Conservation (phyloP, 305 asterid genomes). For the Fraxinus paxiana region DNA sequence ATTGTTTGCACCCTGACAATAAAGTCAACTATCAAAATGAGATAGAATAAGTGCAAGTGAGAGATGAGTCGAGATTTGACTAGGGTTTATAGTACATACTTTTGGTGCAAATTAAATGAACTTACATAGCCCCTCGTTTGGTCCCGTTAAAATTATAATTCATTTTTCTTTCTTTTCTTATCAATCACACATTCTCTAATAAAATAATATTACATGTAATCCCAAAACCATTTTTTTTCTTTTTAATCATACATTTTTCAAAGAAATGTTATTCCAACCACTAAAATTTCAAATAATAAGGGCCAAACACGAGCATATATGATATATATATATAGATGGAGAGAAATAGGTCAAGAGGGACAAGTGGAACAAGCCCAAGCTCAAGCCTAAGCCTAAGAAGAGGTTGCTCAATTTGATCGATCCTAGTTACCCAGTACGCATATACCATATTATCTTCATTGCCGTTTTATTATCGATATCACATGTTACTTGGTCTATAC, state of each 20-base stretch:
- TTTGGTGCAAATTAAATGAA: background rate
- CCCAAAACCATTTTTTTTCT: too few relatives aligned
- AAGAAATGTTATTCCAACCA: too few relatives aligned
- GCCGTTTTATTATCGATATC: background rate
- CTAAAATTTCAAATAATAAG: too few relatives aligned
- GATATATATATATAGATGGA: too few relatives aligned
- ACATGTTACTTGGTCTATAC: background rate
- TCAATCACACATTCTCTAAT: too few relatives aligned
- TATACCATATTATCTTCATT: background rate
- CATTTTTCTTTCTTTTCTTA: too few relatives aligned
- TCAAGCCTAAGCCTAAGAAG: background rate
- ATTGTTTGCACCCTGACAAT: too few relatives aligned
- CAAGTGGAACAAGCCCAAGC: background rate
- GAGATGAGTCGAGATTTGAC: background rate
- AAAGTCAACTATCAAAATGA: too few relatives aligned
- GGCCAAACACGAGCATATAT: too few relatives aligned
- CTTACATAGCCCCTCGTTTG: background rate
- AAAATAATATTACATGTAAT: too few relatives aligned
- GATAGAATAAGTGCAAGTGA: background rate
- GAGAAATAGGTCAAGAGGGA: background rate
- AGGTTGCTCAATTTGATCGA: background rate
- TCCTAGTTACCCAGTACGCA: background rate
- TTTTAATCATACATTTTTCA: too few relatives aligned
- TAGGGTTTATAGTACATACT: background rate
- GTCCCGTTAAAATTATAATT: too few relatives aligned